A percentile compares a stretch with the other conserved stretches of the same genome.
Evolutionary conservation across 306 rosid species (phyloP).

Genomic region (Ziziphus jujuba): DNA sequence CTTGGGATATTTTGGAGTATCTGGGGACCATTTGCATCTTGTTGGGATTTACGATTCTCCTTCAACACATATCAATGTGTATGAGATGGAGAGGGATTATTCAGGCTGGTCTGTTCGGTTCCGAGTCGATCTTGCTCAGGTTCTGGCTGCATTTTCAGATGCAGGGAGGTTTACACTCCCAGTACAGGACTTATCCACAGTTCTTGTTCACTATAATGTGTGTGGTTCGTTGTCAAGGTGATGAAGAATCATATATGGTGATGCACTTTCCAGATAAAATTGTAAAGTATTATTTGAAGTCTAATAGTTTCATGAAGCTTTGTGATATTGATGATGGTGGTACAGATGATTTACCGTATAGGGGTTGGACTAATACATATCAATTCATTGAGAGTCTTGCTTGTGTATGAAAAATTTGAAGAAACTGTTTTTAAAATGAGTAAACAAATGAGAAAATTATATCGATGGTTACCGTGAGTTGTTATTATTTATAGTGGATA

Average conservation of each 20-base stretch:
- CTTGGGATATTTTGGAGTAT: conserved; percentile 24
- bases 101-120: conserved; percentile 35
- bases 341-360: no score
- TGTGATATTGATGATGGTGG: not conserved
- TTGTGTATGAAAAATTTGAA: conserved; percentile 8
- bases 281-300: conserved; percentile 7
- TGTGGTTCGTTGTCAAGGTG: conserved; percentile 12
- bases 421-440: no score
- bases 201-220: conserved; percentile 10
- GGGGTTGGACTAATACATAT: conserved; percentile 18
- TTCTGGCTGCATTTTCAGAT: conserved; percentile 8
- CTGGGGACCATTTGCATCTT: conserved; percentile 31
- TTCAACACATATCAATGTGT: conserved; percentile 23
- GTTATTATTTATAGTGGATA: no score
- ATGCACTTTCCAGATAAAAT: conserved; percentile 26
- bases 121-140: conserved; percentile 17
- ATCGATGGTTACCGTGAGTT: no score
- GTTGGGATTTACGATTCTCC: conserved; percentile 18
- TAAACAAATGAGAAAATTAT: no score
- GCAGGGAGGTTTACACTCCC: not conserved
- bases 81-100: conserved; percentile 28
- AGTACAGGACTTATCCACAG: not conserved
- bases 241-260: conserved; percentile 19
- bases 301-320: conserved; percentile 16
- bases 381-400: conserved; percentile 17